A percentile compares a stretch with the other conserved stretches of the same genome.
These are phyloP conservation scores for Fusarium ambrosium DNA, from an alignment of 2,329 filamentous ascomycete genomes.

Conservation along the genomic window DNA sequence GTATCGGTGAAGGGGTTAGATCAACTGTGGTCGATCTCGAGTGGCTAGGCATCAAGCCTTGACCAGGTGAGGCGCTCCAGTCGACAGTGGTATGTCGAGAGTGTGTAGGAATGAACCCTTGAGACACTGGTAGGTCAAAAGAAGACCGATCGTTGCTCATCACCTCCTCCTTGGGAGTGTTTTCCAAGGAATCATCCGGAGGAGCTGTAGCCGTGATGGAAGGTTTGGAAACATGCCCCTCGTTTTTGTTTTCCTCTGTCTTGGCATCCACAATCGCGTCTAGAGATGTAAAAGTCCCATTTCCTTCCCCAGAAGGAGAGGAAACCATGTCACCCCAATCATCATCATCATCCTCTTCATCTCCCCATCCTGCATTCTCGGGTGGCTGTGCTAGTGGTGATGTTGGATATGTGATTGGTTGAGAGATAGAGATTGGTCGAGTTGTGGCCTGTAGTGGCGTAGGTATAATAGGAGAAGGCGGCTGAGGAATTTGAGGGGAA, in stretches of 20 bases:
- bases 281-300: slow-evolving; percentile 37
- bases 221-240: slow-evolving; percentile 16
- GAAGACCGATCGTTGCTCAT: slow-evolving; percentile 23
- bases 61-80: neutral
- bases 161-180: neutral
- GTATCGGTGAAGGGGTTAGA: slow-evolving; percentile 3
- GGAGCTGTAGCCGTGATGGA: slow-evolving; percentile 20
- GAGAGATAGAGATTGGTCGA: slow-evolving; percentile 31
- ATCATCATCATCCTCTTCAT: slow-evolving; percentile 61
- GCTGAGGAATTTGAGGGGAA: slow-evolving; percentile 27
- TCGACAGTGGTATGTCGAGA: neutral
- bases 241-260: slow-evolving; percentile 12
- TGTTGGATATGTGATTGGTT: slow-evolving; percentile 26
- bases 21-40: neutral
- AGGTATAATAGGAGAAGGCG: slow-evolving; percentile 26
- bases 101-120: slow-evolving; percentile 10
- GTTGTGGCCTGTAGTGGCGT: slow-evolving; percentile 22
- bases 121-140: slow-evolving; percentile 17
- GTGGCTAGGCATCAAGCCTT: slow-evolving; percentile 11
- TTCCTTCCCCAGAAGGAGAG: slow-evolving; percentile 44
- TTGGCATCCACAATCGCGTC: slow-evolving; percentile 24
- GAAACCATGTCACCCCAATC: slow-evolving; percentile 74
- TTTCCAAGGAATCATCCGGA: slow-evolving; percentile 10
- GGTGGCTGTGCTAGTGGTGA: slow-evolving; percentile 42
- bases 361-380: slow-evolving; percentile 28